Evolutionary conservation across 2,329 filamentous ascomycete species (phyloP).

Genomic region (Grosmannia huntii): DNA sequence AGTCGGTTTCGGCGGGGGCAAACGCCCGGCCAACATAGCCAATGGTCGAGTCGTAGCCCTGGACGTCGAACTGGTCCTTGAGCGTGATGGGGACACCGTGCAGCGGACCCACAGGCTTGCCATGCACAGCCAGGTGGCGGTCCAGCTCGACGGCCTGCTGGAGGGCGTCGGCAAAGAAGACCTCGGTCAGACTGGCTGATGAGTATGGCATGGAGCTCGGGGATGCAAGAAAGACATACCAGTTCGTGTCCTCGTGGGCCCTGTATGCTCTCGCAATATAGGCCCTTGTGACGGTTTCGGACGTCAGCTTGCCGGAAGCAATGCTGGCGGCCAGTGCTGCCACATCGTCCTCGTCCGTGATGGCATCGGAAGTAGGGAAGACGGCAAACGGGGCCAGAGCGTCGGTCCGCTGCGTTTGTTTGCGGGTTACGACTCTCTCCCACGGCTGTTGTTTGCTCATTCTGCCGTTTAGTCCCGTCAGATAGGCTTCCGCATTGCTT

Average conservation of each 20-base stretch:
- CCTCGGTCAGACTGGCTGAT: constrained; percentile 24
- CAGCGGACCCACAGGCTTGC: constrained; percentile 20
- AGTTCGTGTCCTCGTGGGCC: constrained; percentile 2
- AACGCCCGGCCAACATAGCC: constrained; percentile 23
- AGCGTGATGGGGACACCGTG: constrained; percentile 27
- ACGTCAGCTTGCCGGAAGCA: background rate
- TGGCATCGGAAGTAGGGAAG: background rate
- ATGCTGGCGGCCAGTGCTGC: background rate
- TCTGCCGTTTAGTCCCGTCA: too few species aligned
- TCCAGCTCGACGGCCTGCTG: constrained; percentile 20
- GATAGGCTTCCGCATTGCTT: background rate
- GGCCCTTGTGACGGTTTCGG: background rate
- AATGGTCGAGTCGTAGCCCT: constrained; percentile 5
- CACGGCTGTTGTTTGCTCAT: background rate
- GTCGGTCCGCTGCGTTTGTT: background rate
- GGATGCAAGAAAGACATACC: background rate
- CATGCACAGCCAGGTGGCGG: constrained; percentile 14
- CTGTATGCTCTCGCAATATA: constrained; percentile 19
- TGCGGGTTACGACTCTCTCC: constrained; percentile 3
- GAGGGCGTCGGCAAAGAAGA: constrained; percentile 22
- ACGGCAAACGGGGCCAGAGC: background rate
- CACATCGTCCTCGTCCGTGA: background rate
- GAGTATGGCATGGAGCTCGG: background rate
- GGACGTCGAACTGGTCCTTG: constrained; percentile 20
- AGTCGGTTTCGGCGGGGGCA: constrained; percentile 1